Percentiles rank a stretch among this genome's conserved stretches.
These are phyloP conservation scores for Inonotus hispidus DNA, from an alignment of 1,284 basidiomycete species.

Conservation along the genomic window DNA sequence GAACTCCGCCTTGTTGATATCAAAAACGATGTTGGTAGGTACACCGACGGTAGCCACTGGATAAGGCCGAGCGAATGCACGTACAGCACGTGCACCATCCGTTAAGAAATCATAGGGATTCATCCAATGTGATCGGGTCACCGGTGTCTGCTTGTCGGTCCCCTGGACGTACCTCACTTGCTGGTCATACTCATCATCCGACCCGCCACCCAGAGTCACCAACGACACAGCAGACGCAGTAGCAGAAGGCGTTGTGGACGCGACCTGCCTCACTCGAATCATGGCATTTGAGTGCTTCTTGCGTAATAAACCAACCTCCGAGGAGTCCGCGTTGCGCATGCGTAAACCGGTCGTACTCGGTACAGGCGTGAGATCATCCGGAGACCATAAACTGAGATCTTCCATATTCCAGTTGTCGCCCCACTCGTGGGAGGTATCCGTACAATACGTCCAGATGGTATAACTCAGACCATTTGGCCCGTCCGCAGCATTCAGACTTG, in stretches of 20 bases:
- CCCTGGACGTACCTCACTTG: not conserved
- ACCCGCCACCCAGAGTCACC: conserved; percentile 13
- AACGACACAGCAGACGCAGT: conserved; percentile 15
- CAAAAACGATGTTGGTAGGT: conserved; percentile 65
- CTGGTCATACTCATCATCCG: conserved; percentile 10
- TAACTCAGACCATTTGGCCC: conserved; percentile 80
- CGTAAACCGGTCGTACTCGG: conserved; percentile 22
- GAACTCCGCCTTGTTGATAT: conserved; percentile 67
- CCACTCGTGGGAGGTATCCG: conserved; percentile 79
- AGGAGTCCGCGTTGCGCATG: conserved; percentile 8
- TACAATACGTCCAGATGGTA: conserved; percentile 90
- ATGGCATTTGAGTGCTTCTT: conserved; percentile 13
- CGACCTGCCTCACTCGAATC: conserved; percentile 6
- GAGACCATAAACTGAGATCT: conserved; percentile 87
- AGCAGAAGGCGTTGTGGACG: not conserved
- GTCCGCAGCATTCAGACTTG: conserved; percentile 86
- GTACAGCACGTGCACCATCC: conserved; percentile 76
- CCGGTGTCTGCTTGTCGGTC: not conserved
- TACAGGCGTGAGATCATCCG: conserved; percentile 57
- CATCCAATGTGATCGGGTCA: conserved; percentile 24
- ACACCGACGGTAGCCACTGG: conserved; percentile 71
- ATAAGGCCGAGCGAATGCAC: conserved; percentile 81
- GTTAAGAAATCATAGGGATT: conserved; percentile 67
- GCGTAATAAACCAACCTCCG: conserved; percentile 11
- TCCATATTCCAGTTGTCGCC: conserved; percentile 97